Evolutionary conservation across 169 alveolate genomes (phyloP), one percentile per base, ranked within the genome.

Genomic region (Plasmodium blacklocki): DNA sequence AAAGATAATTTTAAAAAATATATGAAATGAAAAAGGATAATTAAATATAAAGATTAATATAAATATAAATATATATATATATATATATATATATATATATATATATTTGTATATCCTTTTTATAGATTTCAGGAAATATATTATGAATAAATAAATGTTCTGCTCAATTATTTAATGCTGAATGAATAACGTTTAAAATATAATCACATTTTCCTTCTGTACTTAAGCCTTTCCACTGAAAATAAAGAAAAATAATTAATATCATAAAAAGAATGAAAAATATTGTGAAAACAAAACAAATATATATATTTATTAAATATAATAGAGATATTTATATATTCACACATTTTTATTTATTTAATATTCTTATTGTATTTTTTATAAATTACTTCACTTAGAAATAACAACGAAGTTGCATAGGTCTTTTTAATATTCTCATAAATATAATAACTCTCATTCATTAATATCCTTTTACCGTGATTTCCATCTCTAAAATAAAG

Each of bases 391-490:
- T 86, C 92, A 80, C 92, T 86, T 50, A 86, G 63, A 49, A 58
- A 86, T 72, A 86, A 52, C 62, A 86, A 60, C 21, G 92, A 70
- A n/a, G 92, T 86, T 50, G 86, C 43, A 54, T 86, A 86, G 9
- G 92, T 86, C 47, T 86, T 86, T 45, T 66, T 86, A 19, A 86
- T 86, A 49, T 86, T 86, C 63, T 86, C 92, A 50, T 58, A 86
- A 86, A 86, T 50, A 29, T 86, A 86, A 47, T 71, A 49, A 39
- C 92, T 86, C 18, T 86, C 92, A 15, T 86, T 86, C 73, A 72
- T 72, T 23, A 86, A 80, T 12, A 50, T 50, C 12, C 58, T 86
- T 32, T 86, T 59, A 32, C 64, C 73, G 2, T 47, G 32, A 72
- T 72, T 72, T 18, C 47, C 71, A 21, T 71, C 76, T n/a, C 87